These are phyloP conservation scores for Mortierella alpina DNA, from an alignment of 192 early-diverging fungal genomes.

Conservation along the genomic window DNA sequence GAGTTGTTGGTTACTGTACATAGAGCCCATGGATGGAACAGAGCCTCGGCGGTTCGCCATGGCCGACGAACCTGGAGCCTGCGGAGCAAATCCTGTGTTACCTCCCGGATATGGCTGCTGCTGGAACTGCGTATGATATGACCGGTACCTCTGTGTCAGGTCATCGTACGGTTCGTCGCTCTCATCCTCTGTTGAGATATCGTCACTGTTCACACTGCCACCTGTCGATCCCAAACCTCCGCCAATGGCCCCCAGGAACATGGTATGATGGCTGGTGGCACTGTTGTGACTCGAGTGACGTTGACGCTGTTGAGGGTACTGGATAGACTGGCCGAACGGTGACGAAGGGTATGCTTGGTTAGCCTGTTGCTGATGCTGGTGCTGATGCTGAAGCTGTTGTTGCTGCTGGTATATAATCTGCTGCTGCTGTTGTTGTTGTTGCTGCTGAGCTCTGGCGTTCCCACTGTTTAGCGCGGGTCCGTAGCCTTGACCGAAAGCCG, in stretches of 20 bases:
- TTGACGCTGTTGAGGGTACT: constrained; percentile 45
- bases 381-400: constrained; percentile 3
- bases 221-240: constrained; percentile 38
- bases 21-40: constrained; percentile 49
- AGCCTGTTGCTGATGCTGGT: constrained; percentile 14
- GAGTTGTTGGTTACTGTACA: constrained; percentile 48
- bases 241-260: constrained; percentile 44
- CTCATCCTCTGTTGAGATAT: constrained; percentile 50
- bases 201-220: constrained; percentile 45
- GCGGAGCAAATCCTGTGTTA: constrained; percentile 1
- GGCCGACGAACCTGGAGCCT: background rate
- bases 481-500: constrained; percentile 41
- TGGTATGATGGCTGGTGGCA: constrained; percentile 46
- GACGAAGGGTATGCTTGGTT: constrained; percentile 16
- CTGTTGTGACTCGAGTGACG: constrained; percentile 52
- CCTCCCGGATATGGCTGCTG: constrained; percentile 7
- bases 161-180: constrained; percentile 48
- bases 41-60: constrained; percentile 37
- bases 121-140: constrained; percentile 5
- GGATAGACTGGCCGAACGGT: constrained; percentile 11
- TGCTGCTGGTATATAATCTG: constrained; percentile 41
- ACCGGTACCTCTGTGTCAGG: constrained; percentile 26
- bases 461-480: constrained; percentile 47
- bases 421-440: constrained; percentile 16
- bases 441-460: background rate